Base-by-base conservation (phyloP, 2,329 filamentous ascomycete genomes). In the Aspergillus fumigatiaffinis region DNA sequence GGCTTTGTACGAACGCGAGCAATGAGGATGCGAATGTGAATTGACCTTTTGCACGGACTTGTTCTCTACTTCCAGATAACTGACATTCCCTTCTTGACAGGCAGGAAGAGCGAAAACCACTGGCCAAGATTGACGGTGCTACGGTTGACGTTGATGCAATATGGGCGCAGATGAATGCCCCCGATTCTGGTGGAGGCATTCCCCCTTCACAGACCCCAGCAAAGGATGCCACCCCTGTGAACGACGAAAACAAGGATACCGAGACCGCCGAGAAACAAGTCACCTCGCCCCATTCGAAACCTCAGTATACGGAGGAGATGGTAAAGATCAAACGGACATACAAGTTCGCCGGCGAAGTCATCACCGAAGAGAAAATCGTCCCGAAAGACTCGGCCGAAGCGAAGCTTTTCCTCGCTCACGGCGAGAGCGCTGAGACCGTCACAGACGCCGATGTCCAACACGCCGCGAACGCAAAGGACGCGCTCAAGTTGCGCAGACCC, bases 281-380 rank as follows among this genome's bases (percentile, higher is more conserved):
- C n/a, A 48, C 53, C 17, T 57, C 62, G 7, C 25, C 50, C 3
- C 51, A 65, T 14, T 53, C 60, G 2, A 49, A 59, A 6, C 25
- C 50, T 25, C 52, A 61, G 9, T 61, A 66, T 50, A 38, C 60
- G 3, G 76, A 81, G 50, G 77, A 82, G 53, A 78, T 77, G 63
- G 77, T 85, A 56, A 82, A 77, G 44, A 84, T 85, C 63, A 82
- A 79, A 61, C 77, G 81, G 28, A 82, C 76, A n/a, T 83, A 84
- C 68, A 79, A 80, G 53, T 85, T 83, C 63, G 82, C 82, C 1
- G 82, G 82, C 49, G 79, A 84, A 64, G 74, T 77, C 50, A 80
- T 80, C 55, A 81, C 80, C 3, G 79, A 84, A 58, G 77, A 81
- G 56, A 83, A 83, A 63, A 68, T 74, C 3, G 82, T 85, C 2